Evolutionary conservation across 2,329 filamentous ascomycete genomes (phyloP).

Genomic region (Beauveria sp.): DNA sequence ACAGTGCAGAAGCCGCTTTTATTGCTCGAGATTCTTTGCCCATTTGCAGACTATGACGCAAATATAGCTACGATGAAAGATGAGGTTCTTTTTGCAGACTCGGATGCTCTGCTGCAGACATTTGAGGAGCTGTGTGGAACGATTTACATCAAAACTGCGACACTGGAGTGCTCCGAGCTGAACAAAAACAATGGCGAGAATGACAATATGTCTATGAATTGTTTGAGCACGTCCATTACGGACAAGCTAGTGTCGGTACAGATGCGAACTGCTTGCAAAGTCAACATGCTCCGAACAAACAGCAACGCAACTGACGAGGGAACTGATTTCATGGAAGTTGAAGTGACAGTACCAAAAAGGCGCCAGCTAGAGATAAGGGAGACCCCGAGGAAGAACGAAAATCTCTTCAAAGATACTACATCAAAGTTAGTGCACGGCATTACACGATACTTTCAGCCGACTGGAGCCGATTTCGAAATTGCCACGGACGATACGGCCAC

Average conservation of each 20-base stretch:
- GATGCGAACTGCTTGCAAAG: constrained; percentile 23
- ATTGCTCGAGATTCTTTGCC: constrained; percentile 55
- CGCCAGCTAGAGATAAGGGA: neutral
- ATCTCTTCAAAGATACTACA: neutral
- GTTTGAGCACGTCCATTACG: neutral
- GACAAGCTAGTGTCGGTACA: constrained; percentile 10
- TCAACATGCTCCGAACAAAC: constrained; percentile 26
- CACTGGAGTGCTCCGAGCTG: neutral
- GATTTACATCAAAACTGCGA: neutral
- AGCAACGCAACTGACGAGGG: constrained; percentile 26
- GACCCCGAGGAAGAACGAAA: no score
- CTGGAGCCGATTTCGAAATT: constrained; percentile 23
- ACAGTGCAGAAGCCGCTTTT: constrained; percentile 46
- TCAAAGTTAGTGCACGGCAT: constrained; percentile 15
- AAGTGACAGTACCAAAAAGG: neutral
- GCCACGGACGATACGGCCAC: constrained; percentile 28
- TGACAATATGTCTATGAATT: neutral
- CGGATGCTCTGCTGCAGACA: constrained; percentile 34
- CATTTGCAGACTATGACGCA: constrained; percentile 56
- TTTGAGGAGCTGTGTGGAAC: constrained; percentile 26
- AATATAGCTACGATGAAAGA: constrained; percentile 68
- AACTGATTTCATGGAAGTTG: constrained; percentile 11
- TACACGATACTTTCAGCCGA: constrained; percentile 23
- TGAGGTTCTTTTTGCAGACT: constrained; percentile 59
- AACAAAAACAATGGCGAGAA: neutral